These are phyloP conservation scores for Rhododendron williamsianum DNA, from an alignment of 148 eudicot genomes.

Conservation along the genomic window DNA sequence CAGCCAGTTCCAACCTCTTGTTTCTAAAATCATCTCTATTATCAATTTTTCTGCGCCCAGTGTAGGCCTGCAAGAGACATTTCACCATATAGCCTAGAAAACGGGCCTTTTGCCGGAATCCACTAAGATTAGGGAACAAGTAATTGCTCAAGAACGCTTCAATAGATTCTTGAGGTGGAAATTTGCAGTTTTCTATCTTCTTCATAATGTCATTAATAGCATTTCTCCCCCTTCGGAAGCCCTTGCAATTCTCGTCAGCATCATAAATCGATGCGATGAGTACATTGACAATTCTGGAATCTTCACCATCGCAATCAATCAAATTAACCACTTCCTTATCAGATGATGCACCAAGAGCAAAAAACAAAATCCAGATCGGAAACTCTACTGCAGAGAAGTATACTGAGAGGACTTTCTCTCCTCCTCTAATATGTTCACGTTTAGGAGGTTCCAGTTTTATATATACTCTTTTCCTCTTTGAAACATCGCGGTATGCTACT, in stretches of 20 bases:
- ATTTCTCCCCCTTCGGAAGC: constrained; percentile 39
- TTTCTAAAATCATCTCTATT: constrained; percentile 88
- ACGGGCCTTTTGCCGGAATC: constrained; percentile 62
- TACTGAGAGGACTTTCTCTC: constrained; percentile 53
- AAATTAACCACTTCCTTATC: constrained; percentile 72
- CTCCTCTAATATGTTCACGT: constrained; percentile 43
- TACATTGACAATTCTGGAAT: constrained; percentile 56
- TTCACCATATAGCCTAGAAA: constrained; percentile 89
- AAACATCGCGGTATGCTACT: constrained; percentile 53
- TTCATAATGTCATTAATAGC: constrained; percentile 44
- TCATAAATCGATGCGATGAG: constrained; percentile 77
- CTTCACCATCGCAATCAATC: constrained; percentile 51
- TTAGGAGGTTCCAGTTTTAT: constrained; percentile 62
- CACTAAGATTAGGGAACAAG: constrained; percentile 61
- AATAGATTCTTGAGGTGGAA: constrained; percentile 64
- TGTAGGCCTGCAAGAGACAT: constrained; percentile 59
- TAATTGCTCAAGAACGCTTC: constrained; percentile 37
- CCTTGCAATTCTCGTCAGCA: constrained; percentile 66
- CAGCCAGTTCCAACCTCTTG: constrained; percentile 79
- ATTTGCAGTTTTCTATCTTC: constrained; percentile 40
- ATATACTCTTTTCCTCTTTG: constrained; percentile 55
- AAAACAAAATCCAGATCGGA: constrained; percentile 85
- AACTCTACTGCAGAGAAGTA: constrained; percentile 55
- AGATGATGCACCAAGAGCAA: constrained; percentile 71
- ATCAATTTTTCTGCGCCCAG: constrained; percentile 74